A percentile compares a stretch with the other conserved stretches of the same genome.
Conservation (phyloP, 2,329 filamentous ascomycete genomes). For the Aspergillus viridinutans region DNA sequence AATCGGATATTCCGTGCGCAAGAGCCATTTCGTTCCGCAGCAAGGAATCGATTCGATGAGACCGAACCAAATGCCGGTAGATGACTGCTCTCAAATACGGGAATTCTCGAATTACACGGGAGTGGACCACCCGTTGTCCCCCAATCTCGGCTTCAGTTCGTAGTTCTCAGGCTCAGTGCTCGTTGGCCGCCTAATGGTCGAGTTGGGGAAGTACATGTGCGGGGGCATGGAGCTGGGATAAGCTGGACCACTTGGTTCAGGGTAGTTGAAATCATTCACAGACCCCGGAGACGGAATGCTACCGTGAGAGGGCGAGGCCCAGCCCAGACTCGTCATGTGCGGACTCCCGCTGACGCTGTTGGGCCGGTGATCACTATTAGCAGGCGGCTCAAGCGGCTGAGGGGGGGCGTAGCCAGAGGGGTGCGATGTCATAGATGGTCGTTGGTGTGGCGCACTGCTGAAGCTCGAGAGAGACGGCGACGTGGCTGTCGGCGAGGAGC, state of each 20-base stretch:
- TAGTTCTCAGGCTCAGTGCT: slow-evolving; percentile 70
- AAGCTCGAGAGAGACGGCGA: slow-evolving; percentile 63
- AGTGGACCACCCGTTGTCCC: slow-evolving; percentile 35
- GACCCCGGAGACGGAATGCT: slow-evolving; percentile 67
- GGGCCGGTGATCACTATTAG: slow-evolving; percentile 69
- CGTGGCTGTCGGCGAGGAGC: slow-evolving; percentile 58
- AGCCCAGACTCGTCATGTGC: slow-evolving; percentile 75
- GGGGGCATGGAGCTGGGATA: slow-evolving; percentile 43
- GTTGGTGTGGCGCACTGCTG: slow-evolving; percentile 46
- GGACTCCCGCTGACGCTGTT: slow-evolving; percentile 78
- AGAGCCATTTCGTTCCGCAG: neutral
- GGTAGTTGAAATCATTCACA: slow-evolving; percentile 74
- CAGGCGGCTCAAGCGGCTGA: slow-evolving; percentile 75
- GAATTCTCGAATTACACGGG: slow-evolving; percentile 21
- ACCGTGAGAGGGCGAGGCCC: slow-evolving; percentile 79
- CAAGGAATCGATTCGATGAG: neutral
- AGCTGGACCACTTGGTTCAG: slow-evolving; percentile 61
- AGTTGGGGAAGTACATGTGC: slow-evolving; percentile 69
- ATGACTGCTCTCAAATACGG: neutral
- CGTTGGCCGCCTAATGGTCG: slow-evolving; percentile 66
- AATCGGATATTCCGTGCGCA: neutral
- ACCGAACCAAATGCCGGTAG: neutral
- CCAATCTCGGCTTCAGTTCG: slow-evolving; percentile 53
- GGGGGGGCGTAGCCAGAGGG: slow-evolving; percentile 78
- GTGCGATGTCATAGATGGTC: slow-evolving; percentile 73